Conservation (phyloP, 23 red algal genomes). For the Chondrus crispus region DNA sequence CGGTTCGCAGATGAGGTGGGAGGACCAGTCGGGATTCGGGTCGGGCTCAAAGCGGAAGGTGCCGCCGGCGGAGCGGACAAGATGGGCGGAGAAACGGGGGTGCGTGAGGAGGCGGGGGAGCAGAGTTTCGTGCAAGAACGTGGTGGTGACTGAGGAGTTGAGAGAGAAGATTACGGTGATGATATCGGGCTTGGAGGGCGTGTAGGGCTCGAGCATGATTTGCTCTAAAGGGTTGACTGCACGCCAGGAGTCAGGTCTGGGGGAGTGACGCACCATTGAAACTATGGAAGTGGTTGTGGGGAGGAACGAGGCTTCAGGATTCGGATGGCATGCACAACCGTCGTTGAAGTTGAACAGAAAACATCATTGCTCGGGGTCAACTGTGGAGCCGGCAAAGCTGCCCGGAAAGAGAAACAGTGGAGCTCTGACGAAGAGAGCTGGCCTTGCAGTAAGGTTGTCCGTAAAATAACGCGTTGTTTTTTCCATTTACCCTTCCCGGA, state of each 20-base stretch:
- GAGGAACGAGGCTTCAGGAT: neutral
- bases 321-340: neutral
- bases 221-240: constrained; percentile 25
- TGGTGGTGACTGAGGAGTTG: neutral
- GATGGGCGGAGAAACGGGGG: constrained; percentile 29
- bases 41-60: neutral
- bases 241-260: constrained; percentile 1
- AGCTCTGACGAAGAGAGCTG: no score
- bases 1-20: neutral
- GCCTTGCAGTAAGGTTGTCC: no score
- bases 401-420: no score
- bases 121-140: neutral
- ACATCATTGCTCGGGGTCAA: no score
- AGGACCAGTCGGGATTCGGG: neutral
- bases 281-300: no score
- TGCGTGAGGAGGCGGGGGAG: constrained; percentile 46
- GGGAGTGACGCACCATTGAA: no score
- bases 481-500: no score
- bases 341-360: neutral
- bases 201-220: constrained; percentile 33
- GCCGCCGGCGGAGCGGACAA: neutral
- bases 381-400: no score
- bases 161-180: constrained; percentile 54
- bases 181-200: constrained; percentile 8
- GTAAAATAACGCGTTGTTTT: no score